Evolutionary conservation across 257 asterid species (phyloP), one percentile per base, ranked within the genome.

Genomic region (Ligustrum vulgare): DNA sequence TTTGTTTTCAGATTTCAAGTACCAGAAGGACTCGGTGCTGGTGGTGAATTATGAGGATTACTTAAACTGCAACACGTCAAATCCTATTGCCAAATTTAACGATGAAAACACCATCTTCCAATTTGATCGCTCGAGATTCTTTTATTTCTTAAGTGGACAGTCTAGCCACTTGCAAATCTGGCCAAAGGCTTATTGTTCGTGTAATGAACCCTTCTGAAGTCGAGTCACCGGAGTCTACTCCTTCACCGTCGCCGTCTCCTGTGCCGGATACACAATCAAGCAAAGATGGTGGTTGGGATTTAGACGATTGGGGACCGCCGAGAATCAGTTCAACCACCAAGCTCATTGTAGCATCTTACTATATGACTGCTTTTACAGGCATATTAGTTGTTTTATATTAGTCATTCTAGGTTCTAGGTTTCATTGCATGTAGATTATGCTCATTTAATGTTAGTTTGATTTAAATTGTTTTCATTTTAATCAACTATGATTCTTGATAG

Each of bases 121-220:
- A 28, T 28, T 28, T 28, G 1, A 28, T 28, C 31, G 31, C 31
- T 28, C 31, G 31, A 1, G 31, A 1, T 28, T 28, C 31, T 28
- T 28, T 28, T 28, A 28, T 28, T 28, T 28, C 31, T 0, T 28
- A 28, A 28, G 31, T 28, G 31, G 31, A 1, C 31, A 28, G 31
- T 28, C 31, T 28, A 1, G 31, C 82, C 92, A 93, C 81, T 93
- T 93, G 96, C 81, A 75, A 71, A 7, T 69, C 83, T 0, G 96
- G 96, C 39, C 94, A 91, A 31, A 80, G 88, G 80, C 80, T 93
- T 16, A 85, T 88, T 12, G 22, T 93, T 70, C 91, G 89, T 0
- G 96, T 91, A 41, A 82, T 91, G 87, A 97, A 93, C 56, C 90
- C 88, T 0, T 65, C 80, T 0, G 85, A 82, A n/a, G 76, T 34